These are phyloP conservation scores for Globisporangium cystogenes DNA, from an alignment of 352 stramenopile species.

Conservation along the genomic window DNA sequence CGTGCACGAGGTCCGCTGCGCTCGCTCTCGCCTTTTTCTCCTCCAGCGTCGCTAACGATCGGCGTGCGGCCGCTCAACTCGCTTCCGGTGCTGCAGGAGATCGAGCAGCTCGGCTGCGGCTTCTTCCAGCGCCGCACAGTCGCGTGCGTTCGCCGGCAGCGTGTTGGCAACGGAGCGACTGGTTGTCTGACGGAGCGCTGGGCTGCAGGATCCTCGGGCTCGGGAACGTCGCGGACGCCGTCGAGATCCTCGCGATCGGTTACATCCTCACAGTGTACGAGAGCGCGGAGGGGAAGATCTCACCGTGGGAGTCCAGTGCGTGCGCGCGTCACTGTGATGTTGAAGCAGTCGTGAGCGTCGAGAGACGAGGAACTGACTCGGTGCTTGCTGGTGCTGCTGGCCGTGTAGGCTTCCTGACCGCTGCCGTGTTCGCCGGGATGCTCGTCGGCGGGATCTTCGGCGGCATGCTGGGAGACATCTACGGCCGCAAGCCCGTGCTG, in stretches of 20 bases:
- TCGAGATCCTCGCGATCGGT: constrained; percentile 88
- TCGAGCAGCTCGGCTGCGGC: constrained; percentile 68
- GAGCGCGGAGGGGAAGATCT: constrained; percentile 54
- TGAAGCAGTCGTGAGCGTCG: too few relatives aligned
- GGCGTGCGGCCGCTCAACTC: not conserved
- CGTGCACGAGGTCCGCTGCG: constrained; percentile 38
- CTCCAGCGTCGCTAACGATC: not conserved
- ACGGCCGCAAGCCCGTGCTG: constrained; percentile 77
- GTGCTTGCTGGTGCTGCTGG: too few relatives aligned
- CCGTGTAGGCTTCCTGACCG: constrained; percentile 81
- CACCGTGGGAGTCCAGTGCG: constrained; percentile 70
- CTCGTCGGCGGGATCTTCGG: constrained; percentile 71
- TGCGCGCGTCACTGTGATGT: too few relatives aligned
- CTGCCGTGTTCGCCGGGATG: constrained; percentile 89
- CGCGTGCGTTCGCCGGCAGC: too few relatives aligned
- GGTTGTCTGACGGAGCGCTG: not conserved
- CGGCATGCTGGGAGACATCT: constrained; percentile 69
- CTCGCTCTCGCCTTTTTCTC: not conserved
- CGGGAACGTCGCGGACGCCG: constrained; percentile 86
- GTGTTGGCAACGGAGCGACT: too few relatives aligned
- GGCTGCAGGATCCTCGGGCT: constrained; percentile 54
- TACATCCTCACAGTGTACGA: constrained; percentile 85
- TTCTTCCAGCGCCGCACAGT: constrained; percentile 68
- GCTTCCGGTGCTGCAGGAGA: constrained; percentile 31
- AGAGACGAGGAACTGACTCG: too few relatives aligned